Conservation (phyloP, 1,284 basidiomycete genomes). For the Clitocybe nebularis region DNA sequence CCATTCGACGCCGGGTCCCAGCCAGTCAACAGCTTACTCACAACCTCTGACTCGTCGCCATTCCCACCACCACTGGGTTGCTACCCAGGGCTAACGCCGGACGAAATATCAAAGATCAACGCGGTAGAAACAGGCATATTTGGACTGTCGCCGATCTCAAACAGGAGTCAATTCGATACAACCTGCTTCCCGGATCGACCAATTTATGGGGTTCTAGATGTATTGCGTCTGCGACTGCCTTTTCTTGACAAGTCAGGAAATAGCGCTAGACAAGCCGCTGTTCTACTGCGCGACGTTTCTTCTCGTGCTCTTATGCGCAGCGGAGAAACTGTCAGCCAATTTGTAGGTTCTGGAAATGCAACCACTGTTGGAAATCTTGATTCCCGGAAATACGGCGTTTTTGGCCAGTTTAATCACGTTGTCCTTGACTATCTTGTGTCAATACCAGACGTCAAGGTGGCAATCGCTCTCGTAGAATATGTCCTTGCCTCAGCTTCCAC, state of each 20-base stretch:
- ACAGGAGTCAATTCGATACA: conserved; percentile 34
- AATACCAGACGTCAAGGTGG: conserved; percentile 43
- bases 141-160: conserved; percentile 34
- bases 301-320: conserved; percentile 47
- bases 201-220: conserved; percentile 58
- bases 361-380: conserved; percentile 35
- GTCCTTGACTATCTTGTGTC: conserved; percentile 53
- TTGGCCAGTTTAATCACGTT: conserved; percentile 52
- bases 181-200: conserved; percentile 54
- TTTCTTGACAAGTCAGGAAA: conserved; percentile 43
- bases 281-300: conserved; percentile 38
- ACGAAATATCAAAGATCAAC: conserved; percentile 39
- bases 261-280: conserved; percentile 45
- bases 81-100: conserved; percentile 44
- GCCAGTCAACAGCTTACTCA: conserved; percentile 25
- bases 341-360: conserved; percentile 30
- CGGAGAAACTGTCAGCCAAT: conserved; percentile 45
- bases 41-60: conserved; percentile 39
- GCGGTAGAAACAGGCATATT: conserved; percentile 49
- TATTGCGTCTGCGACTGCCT: conserved; percentile 52
- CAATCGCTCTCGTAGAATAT: conserved; percentile 45
- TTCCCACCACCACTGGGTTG: conserved; percentile 62
- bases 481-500: conserved; percentile 33
- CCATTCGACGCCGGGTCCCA: conserved; percentile 53
- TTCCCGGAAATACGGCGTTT: conserved; percentile 52